phyloP scores from a whole-genome alignment of 225 moss, liverwort and hornwort genomes.

The Physcomitrellopsis africana region DNA sequence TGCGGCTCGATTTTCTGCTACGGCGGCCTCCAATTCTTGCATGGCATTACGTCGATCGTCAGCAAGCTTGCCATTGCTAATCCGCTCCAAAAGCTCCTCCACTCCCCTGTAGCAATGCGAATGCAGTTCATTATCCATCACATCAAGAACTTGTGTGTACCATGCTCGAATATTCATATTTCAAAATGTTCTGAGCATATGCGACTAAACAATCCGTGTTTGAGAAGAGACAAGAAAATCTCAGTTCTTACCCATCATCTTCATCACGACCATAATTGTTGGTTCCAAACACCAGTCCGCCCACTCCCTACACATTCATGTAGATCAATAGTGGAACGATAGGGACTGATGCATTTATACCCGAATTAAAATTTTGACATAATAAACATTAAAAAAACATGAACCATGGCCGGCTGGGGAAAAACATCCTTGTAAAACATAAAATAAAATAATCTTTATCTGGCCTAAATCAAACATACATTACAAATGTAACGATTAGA shows the following conservation, averaged over 20 bases:
- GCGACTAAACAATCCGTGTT: not conserved
- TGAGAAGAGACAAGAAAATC: not conserved
- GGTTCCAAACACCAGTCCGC: conserved; percentile 65
- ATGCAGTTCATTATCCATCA: conserved; percentile 1
- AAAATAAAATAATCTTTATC: not conserved
- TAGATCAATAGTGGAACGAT: conserved; percentile 20
- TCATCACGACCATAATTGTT: conserved; percentile 58
- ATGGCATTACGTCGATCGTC: conserved; percentile 94
- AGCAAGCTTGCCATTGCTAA: conserved; percentile 96
- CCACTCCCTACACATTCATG: conserved; percentile 52
- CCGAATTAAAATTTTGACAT: not conserved
- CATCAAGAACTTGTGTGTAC: not conserved
- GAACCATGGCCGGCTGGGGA: not conserved
- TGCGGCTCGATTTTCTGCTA: conserved; percentile 88
- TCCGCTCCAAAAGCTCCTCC: conserved; percentile 97
- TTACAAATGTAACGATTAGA: not conserved
- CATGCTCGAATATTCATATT: not conserved
- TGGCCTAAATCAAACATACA: not conserved
- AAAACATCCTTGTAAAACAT: not conserved
- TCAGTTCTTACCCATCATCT: conserved; percentile 59
- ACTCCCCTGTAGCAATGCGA: conserved; percentile 69
- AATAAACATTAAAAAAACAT: not conserved
- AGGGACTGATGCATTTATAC: not conserved
- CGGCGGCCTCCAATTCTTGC: conserved; percentile 89
- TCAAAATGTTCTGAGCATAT: not conserved